Percentiles rank a stretch among this genome's conserved stretches.
phyloP scores from a whole-genome alignment of 768 basidiomycete species.

The Agrocybe pediades region DNA sequence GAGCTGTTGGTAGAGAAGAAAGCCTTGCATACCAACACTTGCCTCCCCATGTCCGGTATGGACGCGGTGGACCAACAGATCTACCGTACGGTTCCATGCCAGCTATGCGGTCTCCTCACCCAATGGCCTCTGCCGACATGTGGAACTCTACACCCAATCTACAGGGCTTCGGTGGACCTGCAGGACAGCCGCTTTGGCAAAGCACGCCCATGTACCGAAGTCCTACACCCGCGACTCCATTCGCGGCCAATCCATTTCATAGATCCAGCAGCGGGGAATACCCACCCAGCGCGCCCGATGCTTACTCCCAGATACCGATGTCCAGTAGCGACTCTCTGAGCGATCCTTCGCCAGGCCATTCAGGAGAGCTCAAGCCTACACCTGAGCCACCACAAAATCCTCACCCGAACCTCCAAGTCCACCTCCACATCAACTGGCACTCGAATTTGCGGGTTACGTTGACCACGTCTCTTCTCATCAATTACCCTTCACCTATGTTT shows the following conservation, averaged over 20 bases:
- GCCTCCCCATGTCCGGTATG: conserved; percentile 74
- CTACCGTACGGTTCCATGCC: conserved; percentile 58
- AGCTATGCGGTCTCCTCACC: conserved; percentile 39
- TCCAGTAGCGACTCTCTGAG: conserved; percentile 14
- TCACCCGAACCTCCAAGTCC: conserved; percentile 82
- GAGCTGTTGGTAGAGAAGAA: conserved; percentile 57
- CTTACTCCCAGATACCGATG: conserved; percentile 1
- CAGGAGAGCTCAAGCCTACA: conserved; percentile 17
- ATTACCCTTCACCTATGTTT: conserved; percentile 95
- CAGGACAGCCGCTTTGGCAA: conserved; percentile 25
- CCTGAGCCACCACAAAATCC: conserved; percentile 31
- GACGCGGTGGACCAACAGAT: conserved; percentile 55
- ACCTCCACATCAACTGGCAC: conserved; percentile 83
- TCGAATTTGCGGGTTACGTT: conserved; percentile 89
- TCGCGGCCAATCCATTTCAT: conserved; percentile 22
- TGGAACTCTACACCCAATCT: conserved; percentile 45
- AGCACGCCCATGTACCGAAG: conserved; percentile 26
- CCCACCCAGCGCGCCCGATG: conserved; percentile 11
- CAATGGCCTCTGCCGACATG: conserved; percentile 33
- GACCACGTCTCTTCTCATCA: conserved; percentile 91
- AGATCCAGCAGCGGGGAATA: conserved; percentile 18
- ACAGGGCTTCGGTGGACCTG: conserved; percentile 30
- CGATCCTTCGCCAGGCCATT: conserved; percentile 21
- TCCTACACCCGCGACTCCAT: conserved; percentile 30
- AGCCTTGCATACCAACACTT: conserved; percentile 67